Conservation (phyloP, 805 yeast genomes). For the Grigorovia jiainica region DNA sequence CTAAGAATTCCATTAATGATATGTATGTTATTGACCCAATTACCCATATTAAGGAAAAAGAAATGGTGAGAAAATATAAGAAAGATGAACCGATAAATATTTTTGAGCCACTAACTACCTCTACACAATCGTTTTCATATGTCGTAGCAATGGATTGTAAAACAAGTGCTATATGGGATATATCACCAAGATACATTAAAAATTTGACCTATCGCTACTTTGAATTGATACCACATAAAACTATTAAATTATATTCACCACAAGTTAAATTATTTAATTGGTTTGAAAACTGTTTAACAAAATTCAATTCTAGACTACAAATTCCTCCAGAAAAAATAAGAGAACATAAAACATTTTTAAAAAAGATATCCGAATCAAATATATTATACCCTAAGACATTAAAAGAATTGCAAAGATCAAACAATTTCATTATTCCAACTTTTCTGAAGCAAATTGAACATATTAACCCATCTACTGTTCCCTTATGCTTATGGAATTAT, state of each 20-base stretch:
- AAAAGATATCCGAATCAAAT: conserved; percentile 9
- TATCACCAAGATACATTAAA: conserved; percentile 18
- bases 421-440: conserved; percentile 12
- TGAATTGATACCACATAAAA: conserved; percentile 1
- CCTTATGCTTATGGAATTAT: conserved; percentile 1
- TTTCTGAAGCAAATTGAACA: conserved; percentile 10
- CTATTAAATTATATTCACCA: conserved; percentile 4
- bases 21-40: conserved; percentile 20
- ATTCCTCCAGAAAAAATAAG: background rate
- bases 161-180: conserved; percentile 9
- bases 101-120: conserved; percentile 8
- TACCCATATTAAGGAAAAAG: conserved; percentile 10
- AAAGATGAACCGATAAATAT: conserved; percentile 6
- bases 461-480: conserved; percentile 2
- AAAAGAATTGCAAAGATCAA: conserved; percentile 9
- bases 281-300: conserved; percentile 3
- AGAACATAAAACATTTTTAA: conserved; percentile 5
- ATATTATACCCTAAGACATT: conserved; percentile 10
- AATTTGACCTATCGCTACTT: conserved; percentile 15
- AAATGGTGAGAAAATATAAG: conserved; percentile 9
- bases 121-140: conserved; percentile 12
- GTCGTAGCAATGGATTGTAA: conserved; percentile 10
- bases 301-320: background rate
- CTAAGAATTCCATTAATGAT: conserved; percentile 2
- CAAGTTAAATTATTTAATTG: conserved; percentile 6